phyloP scores from a whole-genome alignment of 768 basidiomycete species.

The Coprinopsis sp. region DNA sequence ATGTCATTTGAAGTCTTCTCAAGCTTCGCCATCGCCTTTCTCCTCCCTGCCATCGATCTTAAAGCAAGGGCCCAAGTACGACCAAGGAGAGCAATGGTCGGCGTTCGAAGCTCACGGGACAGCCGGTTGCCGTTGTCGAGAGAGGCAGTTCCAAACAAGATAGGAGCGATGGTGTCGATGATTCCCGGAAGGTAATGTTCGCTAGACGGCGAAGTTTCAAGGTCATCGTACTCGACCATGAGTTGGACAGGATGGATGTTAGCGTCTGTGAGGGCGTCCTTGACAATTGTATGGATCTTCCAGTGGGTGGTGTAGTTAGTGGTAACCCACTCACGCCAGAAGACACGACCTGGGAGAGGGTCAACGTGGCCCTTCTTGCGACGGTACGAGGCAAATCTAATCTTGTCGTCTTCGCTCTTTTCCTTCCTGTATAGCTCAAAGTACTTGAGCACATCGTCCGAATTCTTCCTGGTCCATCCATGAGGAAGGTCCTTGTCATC shows the following conservation, averaged over 20 bases:
- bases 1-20: too few species aligned
- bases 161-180: neutral
- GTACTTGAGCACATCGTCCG: conserved; percentile 10
- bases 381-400: neutral
- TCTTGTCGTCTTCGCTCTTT: neutral
- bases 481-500: conserved; percentile 16
- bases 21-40: neutral
- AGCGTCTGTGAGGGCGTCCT: conserved; percentile 5
- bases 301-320: conserved; percentile 8
- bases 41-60: neutral
- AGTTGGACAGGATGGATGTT: conserved; percentile 11
- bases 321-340: conserved; percentile 12
- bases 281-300: conserved; percentile 14
- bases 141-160: neutral
- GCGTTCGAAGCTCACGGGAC: neutral
- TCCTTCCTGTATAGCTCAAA: conserved; percentile 11
- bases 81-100: neutral
- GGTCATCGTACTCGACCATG: neutral
- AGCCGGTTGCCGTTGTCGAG: neutral
- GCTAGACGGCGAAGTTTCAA: neutral
- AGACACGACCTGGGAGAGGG: conserved; percentile 12
- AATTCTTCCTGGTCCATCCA: conserved; percentile 11
- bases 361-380: neutral
- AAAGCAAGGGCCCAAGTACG: neutral
- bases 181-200: neutral